Evolutionary conservation across 2,329 filamentous ascomycete genomes (phyloP), one percentile per base, ranked within the genome.

Genomic region (Fusarium buxicola): DNA sequence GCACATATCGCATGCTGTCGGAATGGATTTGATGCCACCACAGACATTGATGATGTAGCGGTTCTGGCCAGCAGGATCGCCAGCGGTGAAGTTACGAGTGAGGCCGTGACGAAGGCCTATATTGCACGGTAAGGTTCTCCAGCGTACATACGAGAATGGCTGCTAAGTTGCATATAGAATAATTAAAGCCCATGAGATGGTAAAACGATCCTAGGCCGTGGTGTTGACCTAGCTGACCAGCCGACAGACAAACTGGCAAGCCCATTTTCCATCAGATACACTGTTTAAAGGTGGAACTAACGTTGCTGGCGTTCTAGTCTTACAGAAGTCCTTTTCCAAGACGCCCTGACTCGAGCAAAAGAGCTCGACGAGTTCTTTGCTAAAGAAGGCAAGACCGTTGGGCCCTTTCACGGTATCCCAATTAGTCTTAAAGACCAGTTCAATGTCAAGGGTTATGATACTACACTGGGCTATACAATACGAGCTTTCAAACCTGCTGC

Each of bases 401-500:
- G 66, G 0, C 68, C 70, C 0, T 44, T 73, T 0, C 69, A 69
- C 0, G 70, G 70, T 1, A 18, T 73, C 1, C 68, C 68, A 0
- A 35, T 73, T 3, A 72, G 68, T 1, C 8, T 73, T 0, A 89
- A 89, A 69, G 87, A 89, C 47, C 84, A 86, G 12, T 89, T 89
- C 72, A 82, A 88, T 21, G 76, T 89, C 36, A 82, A 82, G 55
- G 86, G 84, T 2, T 71, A 81, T 4, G 84, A 88, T 49, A 81
- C 82, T 0, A 87, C 86, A 0, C 73, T 89, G 4, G 86, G 86
- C 7, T 88, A 88, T 62, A 82, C 86, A 2, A 78, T 77, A 8
- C 76, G 77, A 41, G 78, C 82, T 0, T 82, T 82, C 50, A 70
- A 77, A 2, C 83, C 83, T 1, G 83, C 84, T 2, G 54, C 58